Percentiles rank a stretch among this genome's conserved stretches.
Conservation (phyloP, 192 early-diverging fungal species). For the Mortierella alpina region DNA sequence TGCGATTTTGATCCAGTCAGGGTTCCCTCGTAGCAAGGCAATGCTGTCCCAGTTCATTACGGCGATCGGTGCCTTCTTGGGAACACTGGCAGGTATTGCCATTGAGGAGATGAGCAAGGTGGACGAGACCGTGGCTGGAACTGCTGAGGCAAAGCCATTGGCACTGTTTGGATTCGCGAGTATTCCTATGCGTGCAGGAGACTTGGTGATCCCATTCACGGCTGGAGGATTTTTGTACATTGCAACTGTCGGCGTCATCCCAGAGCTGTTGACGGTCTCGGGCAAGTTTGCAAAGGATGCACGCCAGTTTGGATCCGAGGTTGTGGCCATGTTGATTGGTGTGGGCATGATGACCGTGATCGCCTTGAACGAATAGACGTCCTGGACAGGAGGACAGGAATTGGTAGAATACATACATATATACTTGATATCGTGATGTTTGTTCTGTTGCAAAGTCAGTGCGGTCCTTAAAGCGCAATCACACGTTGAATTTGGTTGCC, state of each 20-base stretch:
- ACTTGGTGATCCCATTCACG: slow-evolving; percentile 89
- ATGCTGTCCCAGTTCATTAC: slow-evolving; percentile 84
- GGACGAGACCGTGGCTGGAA: background rate
- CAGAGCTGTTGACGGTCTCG: slow-evolving; percentile 78
- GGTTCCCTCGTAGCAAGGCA: slow-evolving; percentile 79
- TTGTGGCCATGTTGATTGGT: slow-evolving; percentile 78
- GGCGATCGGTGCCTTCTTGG: slow-evolving; percentile 83
- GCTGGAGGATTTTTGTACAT: slow-evolving; percentile 91
- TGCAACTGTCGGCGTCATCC: slow-evolving; percentile 86
- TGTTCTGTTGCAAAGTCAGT: no score
- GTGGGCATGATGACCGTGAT: slow-evolving; percentile 81
- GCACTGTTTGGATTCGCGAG: slow-evolving; percentile 58
- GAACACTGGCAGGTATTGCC: slow-evolving; percentile 78
- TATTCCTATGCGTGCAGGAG: slow-evolving; percentile 73
- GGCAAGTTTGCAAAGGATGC: slow-evolving; percentile 65
- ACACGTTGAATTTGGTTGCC: no score
- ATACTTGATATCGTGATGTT: no score
- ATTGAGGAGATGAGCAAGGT: slow-evolving; percentile 75
- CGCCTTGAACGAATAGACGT: slow-evolving; percentile 72
- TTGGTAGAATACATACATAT: background rate
- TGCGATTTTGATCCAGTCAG: slow-evolving; percentile 86
- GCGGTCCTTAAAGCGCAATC: no score
- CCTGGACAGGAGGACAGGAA: background rate
- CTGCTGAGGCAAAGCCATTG: slow-evolving; percentile 2
- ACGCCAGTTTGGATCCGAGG: slow-evolving; percentile 65